Conservation (phyloP, 2,329 filamentous ascomycete species). For the Hymenoscyphus repandus region DNA sequence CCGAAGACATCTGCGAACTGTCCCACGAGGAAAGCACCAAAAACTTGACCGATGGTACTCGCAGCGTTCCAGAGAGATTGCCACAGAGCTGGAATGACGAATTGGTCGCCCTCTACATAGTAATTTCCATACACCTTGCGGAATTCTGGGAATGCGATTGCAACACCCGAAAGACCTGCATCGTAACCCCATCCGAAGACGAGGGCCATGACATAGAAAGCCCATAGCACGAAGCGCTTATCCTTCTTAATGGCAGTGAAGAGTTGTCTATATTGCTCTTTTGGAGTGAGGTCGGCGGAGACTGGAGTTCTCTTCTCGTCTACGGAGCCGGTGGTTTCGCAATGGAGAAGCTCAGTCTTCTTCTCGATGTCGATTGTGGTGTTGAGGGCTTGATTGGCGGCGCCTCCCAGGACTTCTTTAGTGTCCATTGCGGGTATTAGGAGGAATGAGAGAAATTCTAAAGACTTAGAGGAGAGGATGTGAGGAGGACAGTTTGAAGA, state of each 20-base stretch:
- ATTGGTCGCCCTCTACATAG: background rate
- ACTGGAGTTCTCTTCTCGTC: background rate
- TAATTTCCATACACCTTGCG: background rate
- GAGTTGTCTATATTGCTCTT: slow-evolving; percentile 1
- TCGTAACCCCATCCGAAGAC: slow-evolving; percentile 3
- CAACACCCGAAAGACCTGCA: background rate
- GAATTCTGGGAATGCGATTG: slow-evolving; percentile 1
- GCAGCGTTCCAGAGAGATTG: slow-evolving; percentile 1
- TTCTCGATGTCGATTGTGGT: background rate
- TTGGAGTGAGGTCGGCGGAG: slow-evolving; percentile 4
- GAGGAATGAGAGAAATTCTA: no score
- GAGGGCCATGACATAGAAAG: background rate
- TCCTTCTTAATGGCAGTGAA: background rate
- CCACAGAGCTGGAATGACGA: background rate
- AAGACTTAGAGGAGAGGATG: background rate
- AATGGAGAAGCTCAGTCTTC: background rate
- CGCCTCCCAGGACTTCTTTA: background rate
- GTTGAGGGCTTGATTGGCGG: background rate
- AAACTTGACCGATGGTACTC: background rate
- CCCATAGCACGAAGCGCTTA: background rate
- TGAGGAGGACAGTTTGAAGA: no score
- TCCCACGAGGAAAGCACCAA: background rate
- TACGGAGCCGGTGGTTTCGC: background rate
- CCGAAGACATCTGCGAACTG: background rate
- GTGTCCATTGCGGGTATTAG: background rate